Evolutionary conservation across 305 asterid genomes (phyloP).

Genomic region (Withania somnifera): DNA sequence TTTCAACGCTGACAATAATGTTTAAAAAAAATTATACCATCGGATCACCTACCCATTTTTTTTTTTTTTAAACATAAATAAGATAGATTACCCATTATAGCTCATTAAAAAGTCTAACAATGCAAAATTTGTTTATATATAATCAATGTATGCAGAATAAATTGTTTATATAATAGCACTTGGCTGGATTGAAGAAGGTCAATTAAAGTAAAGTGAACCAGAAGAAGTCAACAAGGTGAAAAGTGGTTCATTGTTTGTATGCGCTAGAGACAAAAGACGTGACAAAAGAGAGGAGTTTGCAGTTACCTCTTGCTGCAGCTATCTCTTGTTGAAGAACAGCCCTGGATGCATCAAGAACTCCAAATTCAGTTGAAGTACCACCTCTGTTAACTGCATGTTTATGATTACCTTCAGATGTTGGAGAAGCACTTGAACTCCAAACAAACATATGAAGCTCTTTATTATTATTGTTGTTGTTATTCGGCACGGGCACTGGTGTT

Average conservation of each 20-base stretch:
- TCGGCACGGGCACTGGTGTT: neutral
- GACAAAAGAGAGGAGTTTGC: neutral
- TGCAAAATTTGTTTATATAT: too few relatives aligned
- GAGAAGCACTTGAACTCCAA: constrained; percentile 96
- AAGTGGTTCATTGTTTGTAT: neutral
- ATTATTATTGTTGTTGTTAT: neutral
- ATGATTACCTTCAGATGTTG: constrained; percentile 67
- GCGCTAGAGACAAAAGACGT: neutral
- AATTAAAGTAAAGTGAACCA: neutral
- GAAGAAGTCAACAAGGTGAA: neutral
- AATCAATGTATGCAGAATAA: neutral
- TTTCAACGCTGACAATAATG: too few relatives aligned
- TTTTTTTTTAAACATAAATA: too few relatives aligned
- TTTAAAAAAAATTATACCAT: too few relatives aligned
- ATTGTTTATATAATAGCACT: neutral
- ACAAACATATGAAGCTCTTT: constrained; percentile 94
- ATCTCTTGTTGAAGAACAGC: constrained; percentile 31
- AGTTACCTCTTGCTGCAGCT: too few relatives aligned
- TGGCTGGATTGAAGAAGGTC: neutral
- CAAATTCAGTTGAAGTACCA: constrained; percentile 35
- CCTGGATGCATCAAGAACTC: constrained; percentile 33
- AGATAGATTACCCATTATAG: neutral
- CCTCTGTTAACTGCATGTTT: constrained; percentile 42
- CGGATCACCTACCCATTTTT: too few relatives aligned
- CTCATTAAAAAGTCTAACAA: neutral